Conservation (phyloP, 345 rosid species). For the Brassica rapa region DNA sequence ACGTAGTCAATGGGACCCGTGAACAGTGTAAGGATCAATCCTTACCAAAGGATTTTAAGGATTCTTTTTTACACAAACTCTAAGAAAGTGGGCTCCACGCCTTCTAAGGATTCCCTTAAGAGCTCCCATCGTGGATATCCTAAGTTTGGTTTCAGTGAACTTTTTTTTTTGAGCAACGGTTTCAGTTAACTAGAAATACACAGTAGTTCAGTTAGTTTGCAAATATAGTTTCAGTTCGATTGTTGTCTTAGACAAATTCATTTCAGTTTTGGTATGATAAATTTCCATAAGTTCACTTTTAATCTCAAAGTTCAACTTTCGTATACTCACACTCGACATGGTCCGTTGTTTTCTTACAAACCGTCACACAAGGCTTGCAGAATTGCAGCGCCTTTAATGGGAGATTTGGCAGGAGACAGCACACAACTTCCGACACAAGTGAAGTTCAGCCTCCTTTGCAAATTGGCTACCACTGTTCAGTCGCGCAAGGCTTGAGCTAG, state of each 20-base stretch:
- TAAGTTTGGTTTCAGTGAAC: too few relatives aligned
- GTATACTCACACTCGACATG: not conserved
- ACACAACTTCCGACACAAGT: conserved; percentile 47
- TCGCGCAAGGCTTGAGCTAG: conserved; percentile 59
- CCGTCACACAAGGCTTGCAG: conserved; percentile 7
- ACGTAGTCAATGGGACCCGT: too few relatives aligned
- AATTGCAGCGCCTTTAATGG: conserved; percentile 52
- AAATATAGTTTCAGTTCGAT: too few relatives aligned
- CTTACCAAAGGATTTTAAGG: too few relatives aligned
- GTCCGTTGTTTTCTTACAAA: not conserved
- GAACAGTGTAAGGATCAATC: too few relatives aligned
- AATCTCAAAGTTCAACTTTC: not conserved
- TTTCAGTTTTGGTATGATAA: not conserved
- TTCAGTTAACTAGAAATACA: too few relatives aligned
- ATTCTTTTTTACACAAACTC: too few relatives aligned
- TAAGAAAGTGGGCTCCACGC: too few relatives aligned
- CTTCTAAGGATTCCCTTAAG: too few relatives aligned
- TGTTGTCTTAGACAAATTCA: too few relatives aligned
- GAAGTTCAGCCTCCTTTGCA: conserved; percentile 58
- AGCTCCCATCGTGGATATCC: too few relatives aligned
- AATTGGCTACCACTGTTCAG: conserved; percentile 68
- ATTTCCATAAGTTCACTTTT: not conserved
- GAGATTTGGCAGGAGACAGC: conserved; percentile 48
- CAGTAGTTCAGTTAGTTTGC: not conserved
- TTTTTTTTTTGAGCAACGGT: too few relatives aligned